phyloP scores from a whole-genome alignment of 257 asterid species.

The Capsicum baccatum region DNA sequence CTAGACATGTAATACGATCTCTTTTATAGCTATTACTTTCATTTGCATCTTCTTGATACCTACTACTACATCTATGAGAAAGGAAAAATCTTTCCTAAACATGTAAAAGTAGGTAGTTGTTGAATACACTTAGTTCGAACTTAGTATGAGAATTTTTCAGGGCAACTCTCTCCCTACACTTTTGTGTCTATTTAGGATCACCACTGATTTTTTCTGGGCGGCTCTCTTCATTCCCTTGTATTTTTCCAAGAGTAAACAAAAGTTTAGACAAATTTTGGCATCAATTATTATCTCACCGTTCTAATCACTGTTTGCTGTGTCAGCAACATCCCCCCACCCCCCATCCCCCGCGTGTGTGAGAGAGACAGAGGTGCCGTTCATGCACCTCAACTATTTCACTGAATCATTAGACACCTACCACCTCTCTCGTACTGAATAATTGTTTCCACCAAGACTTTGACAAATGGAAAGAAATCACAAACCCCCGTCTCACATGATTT shows the following conservation, averaged over 20 bases:
- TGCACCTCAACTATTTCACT: not conserved
- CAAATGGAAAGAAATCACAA: no score
- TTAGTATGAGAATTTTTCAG: not conserved
- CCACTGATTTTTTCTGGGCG: not conserved
- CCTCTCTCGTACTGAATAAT: no score
- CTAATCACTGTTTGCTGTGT: not conserved
- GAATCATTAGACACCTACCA: no score
- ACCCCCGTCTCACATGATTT: no score
- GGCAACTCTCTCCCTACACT: not conserved
- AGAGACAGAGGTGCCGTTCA: not conserved
- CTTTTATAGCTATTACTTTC: no score
- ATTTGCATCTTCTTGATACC: not conserved
- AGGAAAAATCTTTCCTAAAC: not conserved
- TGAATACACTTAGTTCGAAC: not conserved
- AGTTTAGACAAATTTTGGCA: not conserved
- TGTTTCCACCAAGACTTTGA: no score
- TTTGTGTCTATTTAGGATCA: not conserved
- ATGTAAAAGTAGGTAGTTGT: not conserved
- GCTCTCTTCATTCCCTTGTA: not conserved
- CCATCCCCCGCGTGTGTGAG: not conserved
- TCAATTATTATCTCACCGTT: not conserved
- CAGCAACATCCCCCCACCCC: not conserved
- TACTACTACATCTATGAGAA: not conserved
- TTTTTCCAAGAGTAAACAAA: not conserved
- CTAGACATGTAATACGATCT: not conserved